These are phyloP conservation scores for Casaregolazyma suthepensis DNA, from an alignment of 1,139 yeast species.

Conservation along the genomic window DNA sequence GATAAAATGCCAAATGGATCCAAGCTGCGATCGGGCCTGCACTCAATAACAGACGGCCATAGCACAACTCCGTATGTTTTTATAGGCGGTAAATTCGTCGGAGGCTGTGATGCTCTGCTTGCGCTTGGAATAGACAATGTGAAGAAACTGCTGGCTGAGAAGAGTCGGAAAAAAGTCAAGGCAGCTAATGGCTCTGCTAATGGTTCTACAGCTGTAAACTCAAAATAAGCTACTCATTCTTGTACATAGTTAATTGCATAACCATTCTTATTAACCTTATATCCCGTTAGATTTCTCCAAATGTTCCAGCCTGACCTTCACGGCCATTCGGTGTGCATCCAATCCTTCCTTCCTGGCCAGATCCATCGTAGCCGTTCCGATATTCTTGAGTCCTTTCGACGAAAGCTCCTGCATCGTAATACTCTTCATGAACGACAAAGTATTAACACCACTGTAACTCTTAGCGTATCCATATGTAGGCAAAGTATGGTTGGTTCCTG, in stretches of 20 bases:
- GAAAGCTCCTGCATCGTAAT: constrained; percentile 90
- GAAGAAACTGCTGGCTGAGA: neutral
- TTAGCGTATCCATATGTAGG: constrained; percentile 98
- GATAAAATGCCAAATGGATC: constrained; percentile 20
- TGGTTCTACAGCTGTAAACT: neutral
- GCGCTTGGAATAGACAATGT: constrained; percentile 7
- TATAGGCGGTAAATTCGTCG: constrained; percentile 19
- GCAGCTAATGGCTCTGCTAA: too few relatives aligned
- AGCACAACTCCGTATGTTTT: constrained; percentile 19
- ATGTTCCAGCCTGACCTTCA: constrained; percentile 76
- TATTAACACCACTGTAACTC: constrained; percentile 95
- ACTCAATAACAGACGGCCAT: constrained; percentile 15
- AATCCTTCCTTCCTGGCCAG: constrained; percentile 96
- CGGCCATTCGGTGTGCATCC: constrained; percentile 96
- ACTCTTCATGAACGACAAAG: constrained; percentile 91
- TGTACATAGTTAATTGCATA: neutral
- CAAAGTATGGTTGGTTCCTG: constrained; percentile 95
- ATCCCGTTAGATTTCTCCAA: neutral
- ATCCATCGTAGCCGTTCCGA: constrained; percentile 94
- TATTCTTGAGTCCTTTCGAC: constrained; percentile 73
- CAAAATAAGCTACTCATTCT: neutral
- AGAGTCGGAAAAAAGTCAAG: neutral
- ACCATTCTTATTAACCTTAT: neutral
- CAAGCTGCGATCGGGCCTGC: constrained; percentile 15
- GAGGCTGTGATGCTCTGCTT: constrained; percentile 15